Conservation (phyloP, 2,329 filamentous ascomycete genomes). For the Coniochaeta sp. region DNA sequence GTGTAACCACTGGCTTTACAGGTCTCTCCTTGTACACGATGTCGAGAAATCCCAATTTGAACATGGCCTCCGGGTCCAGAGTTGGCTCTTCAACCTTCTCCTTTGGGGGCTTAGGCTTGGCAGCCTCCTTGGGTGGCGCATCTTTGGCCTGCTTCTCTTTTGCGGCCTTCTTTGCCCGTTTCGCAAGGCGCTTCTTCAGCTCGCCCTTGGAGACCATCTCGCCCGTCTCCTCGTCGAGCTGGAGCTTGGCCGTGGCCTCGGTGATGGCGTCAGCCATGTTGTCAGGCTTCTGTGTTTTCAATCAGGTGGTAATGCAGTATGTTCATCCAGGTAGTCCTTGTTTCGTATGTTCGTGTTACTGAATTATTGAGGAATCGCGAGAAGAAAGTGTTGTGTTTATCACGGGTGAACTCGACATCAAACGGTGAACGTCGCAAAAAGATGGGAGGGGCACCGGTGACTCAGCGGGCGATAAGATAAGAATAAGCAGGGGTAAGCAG, state of each 20-base stretch:
- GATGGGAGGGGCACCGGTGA: slow-evolving; percentile 8
- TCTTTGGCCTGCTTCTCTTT: slow-evolving; percentile 42
- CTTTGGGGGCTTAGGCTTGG: slow-evolving; percentile 20
- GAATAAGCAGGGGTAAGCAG: slow-evolving; percentile 1
- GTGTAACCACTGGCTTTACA: slow-evolving; percentile 55
- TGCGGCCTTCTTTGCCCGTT: slow-evolving; percentile 50
- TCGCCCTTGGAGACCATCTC: slow-evolving; percentile 60
- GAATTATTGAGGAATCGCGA: too few relatives aligned
- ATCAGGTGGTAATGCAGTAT: too few relatives aligned
- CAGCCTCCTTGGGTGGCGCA: slow-evolving; percentile 22
- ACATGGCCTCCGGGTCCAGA: slow-evolving; percentile 60
- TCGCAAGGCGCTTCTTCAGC: slow-evolving; percentile 53
- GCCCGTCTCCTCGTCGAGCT: slow-evolving; percentile 57
- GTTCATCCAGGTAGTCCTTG: too few relatives aligned
- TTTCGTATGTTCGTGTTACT: too few relatives aligned
- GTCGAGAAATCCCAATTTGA: slow-evolving; percentile 70
- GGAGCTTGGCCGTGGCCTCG: slow-evolving; percentile 47
- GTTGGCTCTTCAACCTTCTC: slow-evolving; percentile 36
- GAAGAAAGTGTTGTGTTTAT: too few relatives aligned
- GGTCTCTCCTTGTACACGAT: slow-evolving; percentile 66
- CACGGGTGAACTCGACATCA: too few relatives aligned
- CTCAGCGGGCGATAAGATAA: slow-evolving; percentile 11
- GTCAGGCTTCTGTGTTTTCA: not conserved
- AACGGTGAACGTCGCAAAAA: slow-evolving; percentile 1
- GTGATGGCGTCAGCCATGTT: slow-evolving; percentile 40